Evolutionary conservation across 1,139 yeast genomes (phyloP).

Genomic region (Pichia sp.): DNA sequence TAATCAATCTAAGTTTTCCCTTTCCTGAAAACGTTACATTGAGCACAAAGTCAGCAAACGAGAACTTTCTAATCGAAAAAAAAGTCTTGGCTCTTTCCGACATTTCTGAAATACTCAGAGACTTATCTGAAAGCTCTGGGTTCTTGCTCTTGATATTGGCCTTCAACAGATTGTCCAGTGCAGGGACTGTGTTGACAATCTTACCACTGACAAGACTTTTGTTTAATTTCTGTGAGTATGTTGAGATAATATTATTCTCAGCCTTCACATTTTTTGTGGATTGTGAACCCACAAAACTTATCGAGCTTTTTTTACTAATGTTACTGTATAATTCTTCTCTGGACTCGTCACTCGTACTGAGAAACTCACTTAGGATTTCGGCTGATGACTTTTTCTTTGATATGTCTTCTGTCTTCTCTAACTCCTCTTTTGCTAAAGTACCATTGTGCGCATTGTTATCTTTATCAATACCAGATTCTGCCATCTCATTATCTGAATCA

Average conservation of each 20-base stretch:
- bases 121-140: background rate
- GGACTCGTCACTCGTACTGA: background rate
- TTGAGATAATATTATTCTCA: background rate
- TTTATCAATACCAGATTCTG: background rate
- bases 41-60: conserved; percentile 43
- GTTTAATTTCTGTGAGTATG: conserved; percentile 10
- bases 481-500: conserved; percentile 15
- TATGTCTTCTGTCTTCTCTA: background rate
- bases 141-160: background rate
- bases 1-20: conserved; percentile 54
- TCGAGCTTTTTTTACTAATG: background rate
- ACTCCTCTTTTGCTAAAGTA: background rate
- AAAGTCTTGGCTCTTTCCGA: conserved; percentile 54
- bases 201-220: conserved; percentile 6
- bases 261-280: background rate
- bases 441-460: conserved; percentile 2
- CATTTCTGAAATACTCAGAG: conserved; percentile 36
- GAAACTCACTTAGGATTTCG: background rate
- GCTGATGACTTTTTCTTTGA: background rate
- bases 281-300: background rate
- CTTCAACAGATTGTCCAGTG: conserved; percentile 4
- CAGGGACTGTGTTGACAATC: conserved; percentile 1
- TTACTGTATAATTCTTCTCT: background rate
- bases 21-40: conserved; percentile 56
- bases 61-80: conserved; percentile 50